Evolutionary conservation across 179 eudicot genomes (phyloP), one percentile per base, ranked within the genome.

Genomic region (Beta macrorhiza): DNA sequence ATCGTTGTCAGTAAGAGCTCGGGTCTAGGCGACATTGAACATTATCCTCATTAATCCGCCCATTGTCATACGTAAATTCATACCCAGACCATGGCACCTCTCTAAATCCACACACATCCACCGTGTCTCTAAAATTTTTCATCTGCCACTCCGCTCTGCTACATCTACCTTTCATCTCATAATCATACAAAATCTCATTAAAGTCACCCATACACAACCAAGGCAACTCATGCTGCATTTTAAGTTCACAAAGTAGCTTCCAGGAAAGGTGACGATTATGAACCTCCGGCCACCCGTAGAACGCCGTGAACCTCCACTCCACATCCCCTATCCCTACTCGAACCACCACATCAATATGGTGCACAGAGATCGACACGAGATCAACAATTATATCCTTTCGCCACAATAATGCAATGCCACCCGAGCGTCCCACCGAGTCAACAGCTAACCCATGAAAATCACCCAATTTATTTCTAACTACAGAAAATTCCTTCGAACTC

Each of bases 271-370:
- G 22, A 0, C 59, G 9, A 5, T 77, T 69, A 0, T 49, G 47
- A 12, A 51, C 14, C 1, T 16, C 49, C 1, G 72, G 15, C 80
- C 80, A 77, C 3, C 80, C 80, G 25, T 64, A 65, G 22, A 77
- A 77, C 1, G 62, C 72, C 9, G 80, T 77, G 0, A 64, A 3
- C 1, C 80, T 3, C 80, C 80, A 77, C 0, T 9, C 5, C 10
- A 3, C 45, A 0, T 5, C n/a, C 25, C 0, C 25, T 25, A 25
- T 25, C 25, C 25, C 25, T 25, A 25, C 25, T 25, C 25, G 25
- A 25, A 25, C 25, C 25, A 25, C 25, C 25, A 25, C 25, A 0
- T 29, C 49, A 15, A 71, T 32, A 32, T 32, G 37, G 37, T 32
- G 37, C 37, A 32, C 37, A 1, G 37, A 32, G 2, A 32, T 32